Conservation (phyloP, 768 basidiomycete genomes). For the Trametes punicea region DNA sequence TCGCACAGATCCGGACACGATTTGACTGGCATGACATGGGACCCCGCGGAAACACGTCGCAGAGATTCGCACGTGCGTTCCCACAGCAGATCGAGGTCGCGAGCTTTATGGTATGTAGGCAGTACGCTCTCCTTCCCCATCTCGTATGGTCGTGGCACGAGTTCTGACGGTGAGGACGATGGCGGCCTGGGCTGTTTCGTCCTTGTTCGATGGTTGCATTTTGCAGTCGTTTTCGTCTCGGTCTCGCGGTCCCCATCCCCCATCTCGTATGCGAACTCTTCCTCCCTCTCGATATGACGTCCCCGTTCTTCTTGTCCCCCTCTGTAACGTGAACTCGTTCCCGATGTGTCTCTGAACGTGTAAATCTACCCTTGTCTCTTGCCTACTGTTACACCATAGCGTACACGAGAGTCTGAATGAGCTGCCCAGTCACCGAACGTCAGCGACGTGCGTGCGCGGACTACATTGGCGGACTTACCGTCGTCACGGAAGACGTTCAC, state of each 20-base stretch:
- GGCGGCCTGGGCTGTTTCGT: not conserved
- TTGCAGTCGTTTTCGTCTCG: constrained; percentile 10
- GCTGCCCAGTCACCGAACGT: not conserved
- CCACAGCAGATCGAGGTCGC: constrained; percentile 9
- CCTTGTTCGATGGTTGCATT: not conserved
- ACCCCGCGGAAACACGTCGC: not conserved
- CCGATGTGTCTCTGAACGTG: constrained; percentile 1
- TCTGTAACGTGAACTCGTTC: not conserved
- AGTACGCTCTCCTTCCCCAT: not conserved
- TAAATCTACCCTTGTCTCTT: not conserved
- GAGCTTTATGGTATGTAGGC: constrained; percentile 12
- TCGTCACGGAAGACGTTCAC: not conserved
- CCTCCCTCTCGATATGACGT: not conserved
- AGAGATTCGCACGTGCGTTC: not conserved
- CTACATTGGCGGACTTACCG: too few relatives aligned
- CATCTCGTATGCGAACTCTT: constrained; percentile 8
- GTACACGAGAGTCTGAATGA: not conserved
- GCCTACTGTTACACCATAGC: constrained; percentile 11
- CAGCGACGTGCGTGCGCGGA: too few relatives aligned
- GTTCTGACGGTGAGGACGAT: too few relatives aligned
- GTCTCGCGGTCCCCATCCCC: not conserved
- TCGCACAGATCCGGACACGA: constrained; percentile 1
- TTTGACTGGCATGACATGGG: constrained; percentile 4
- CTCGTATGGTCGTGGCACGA: constrained; percentile 1
- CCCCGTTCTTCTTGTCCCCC: not conserved